These are phyloP conservation scores for Setaria italica DNA, from an alignment of 202 grass and related monocot genomes.

Conservation along the genomic window DNA sequence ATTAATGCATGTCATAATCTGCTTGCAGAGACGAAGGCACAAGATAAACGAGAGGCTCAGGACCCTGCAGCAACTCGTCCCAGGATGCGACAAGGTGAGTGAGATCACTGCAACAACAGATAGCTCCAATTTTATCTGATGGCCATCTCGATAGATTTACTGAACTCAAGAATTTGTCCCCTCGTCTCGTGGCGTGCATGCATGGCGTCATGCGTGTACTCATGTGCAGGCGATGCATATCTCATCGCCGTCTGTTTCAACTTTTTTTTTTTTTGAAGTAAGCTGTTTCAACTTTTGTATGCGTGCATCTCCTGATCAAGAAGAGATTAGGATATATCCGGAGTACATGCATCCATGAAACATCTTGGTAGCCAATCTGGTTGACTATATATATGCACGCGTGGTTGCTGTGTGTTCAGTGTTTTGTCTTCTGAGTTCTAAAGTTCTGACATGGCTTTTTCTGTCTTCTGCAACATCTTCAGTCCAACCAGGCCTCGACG, in stretches of 20 bases:
- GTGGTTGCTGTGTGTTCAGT: no score
- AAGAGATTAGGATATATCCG: no score
- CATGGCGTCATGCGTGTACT: neutral
- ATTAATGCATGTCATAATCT: neutral
- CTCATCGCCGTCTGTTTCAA: neutral
- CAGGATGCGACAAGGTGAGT: slow-evolving; percentile 25
- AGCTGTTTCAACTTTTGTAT: no score
- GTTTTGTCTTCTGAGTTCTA: neutral
- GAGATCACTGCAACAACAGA: neutral
- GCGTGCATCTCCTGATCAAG: neutral
- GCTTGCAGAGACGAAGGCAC: slow-evolving; percentile 36
- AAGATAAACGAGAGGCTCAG: slow-evolving; percentile 36
- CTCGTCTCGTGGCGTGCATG: neutral
- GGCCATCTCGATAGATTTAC: neutral
- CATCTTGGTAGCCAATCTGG: no score
- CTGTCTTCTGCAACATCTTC: neutral
- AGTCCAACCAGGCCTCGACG: slow-evolving; percentile 40
- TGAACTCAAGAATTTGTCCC: slow-evolving; percentile 10
- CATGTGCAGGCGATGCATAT: neutral
- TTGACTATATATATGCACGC: no score
- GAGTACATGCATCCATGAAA: no score
- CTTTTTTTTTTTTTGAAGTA: neutral
- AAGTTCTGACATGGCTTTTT: no score
- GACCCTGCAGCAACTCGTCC: slow-evolving; percentile 34
- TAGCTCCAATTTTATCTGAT: neutral